A percentile compares a stretch with the other conserved stretches of the same genome.
phyloP scores from a whole-genome alignment of 306 rosid genomes.

The Mimosa bimucronata region DNA sequence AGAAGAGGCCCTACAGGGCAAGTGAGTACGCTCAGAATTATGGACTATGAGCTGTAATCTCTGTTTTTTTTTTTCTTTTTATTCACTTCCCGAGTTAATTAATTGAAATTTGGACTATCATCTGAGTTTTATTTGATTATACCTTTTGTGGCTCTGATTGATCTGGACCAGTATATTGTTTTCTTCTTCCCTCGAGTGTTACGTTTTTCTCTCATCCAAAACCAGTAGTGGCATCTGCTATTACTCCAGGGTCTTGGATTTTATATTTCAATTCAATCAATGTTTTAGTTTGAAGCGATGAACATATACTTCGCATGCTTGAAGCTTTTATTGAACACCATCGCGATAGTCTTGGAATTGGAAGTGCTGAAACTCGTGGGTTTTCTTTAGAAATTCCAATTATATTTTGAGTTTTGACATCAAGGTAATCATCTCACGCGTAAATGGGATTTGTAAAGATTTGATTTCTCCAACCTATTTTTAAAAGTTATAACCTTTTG shows the following conservation, averaged over 20 bases:
- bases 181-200: not conserved
- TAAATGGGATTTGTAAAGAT: not conserved
- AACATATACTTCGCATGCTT: not conserved
- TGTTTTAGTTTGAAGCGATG: not conserved
- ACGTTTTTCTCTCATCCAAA: not conserved
- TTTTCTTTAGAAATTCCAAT: constrained; percentile 4
- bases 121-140: constrained; percentile 16
- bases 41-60: not conserved
- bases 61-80: not conserved
- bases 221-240: not conserved
- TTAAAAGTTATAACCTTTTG: not conserved
- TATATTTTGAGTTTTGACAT: not conserved
- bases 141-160: not conserved
- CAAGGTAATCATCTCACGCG: not conserved
- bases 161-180: not conserved
- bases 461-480: not conserved
- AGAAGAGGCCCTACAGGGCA: not conserved
- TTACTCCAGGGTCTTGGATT: not conserved
- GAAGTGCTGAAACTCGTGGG: constrained; percentile 1
- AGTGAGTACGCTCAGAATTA: constrained; percentile 14
- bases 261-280: not conserved
- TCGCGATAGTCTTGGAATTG: not conserved
- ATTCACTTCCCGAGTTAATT: not conserved
- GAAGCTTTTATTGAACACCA: not conserved
- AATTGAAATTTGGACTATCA: not conserved